These are phyloP conservation scores for Monsonia emarginata DNA, from an alignment of 441 rosid genomes.

Conservation along the genomic window DNA sequence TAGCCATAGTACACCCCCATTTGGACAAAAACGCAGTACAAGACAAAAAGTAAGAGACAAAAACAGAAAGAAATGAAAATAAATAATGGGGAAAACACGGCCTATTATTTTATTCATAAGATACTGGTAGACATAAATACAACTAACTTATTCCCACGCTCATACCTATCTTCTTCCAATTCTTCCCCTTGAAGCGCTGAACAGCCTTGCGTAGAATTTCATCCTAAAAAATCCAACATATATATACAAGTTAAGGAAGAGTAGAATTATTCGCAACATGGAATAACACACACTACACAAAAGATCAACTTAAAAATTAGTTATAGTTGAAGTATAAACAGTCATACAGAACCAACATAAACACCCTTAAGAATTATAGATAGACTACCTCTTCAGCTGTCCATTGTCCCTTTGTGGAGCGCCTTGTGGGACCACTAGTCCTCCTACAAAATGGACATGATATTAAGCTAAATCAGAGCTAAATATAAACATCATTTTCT, in stretches of 20 bases:
- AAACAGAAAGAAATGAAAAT: not conserved
- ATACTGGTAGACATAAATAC: slow-evolving; percentile 7
- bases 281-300: not conserved
- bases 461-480: not conserved
- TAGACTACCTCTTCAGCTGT: slow-evolving; percentile 84
- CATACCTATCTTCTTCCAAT: slow-evolving; percentile 97
- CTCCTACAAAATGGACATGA: slow-evolving; percentile 43
- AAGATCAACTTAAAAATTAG: not conserved
- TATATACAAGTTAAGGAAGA: slow-evolving; percentile 1
- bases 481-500: not conserved
- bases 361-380: not conserved
- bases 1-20: not conserved
- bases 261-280: not conserved
- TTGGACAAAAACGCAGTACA: not conserved
- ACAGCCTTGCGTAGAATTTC: slow-evolving; percentile 84
- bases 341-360: not conserved
- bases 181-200: slow-evolving; percentile 88
- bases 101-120: not conserved
- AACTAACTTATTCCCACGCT: not conserved
- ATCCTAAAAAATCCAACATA: slow-evolving; percentile 39
- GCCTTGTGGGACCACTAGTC: slow-evolving; percentile 92
- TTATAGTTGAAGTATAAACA: not conserved
- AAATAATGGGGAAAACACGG: not conserved
- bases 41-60: not conserved
- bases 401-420: slow-evolving; percentile 98